These are phyloP conservation scores for Kazachstania psychrophila DNA, from an alignment of 805 yeast genomes.

Conservation along the genomic window DNA sequence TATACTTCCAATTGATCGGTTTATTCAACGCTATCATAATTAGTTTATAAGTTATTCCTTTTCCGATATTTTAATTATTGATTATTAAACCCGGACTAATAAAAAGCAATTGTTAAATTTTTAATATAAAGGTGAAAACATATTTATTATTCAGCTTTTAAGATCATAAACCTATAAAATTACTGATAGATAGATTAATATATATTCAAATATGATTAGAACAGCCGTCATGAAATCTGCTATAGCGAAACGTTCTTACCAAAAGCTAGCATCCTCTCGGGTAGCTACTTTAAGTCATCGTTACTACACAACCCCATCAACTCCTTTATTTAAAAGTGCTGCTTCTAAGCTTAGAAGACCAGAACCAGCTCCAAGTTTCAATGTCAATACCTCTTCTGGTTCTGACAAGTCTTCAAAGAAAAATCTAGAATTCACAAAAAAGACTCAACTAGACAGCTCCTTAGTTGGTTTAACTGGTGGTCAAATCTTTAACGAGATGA, in stretches of 20 bases:
- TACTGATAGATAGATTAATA: too few species aligned
- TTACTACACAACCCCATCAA: slow-evolving; percentile 19
- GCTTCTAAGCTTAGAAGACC: slow-evolving; percentile 17
- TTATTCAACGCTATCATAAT: too few species aligned
- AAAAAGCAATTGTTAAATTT: too few species aligned
- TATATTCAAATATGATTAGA: slow-evolving; percentile 18
- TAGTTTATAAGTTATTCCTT: too few species aligned
- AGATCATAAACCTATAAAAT: too few species aligned
- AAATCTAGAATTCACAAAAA: not conserved
- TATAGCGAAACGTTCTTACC: slow-evolving; percentile 12
- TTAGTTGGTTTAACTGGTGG: slow-evolving; percentile 97
- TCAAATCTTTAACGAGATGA: slow-evolving; percentile 97
- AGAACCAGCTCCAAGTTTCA: slow-evolving; percentile 32
- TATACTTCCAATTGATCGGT: too few species aligned
- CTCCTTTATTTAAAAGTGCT: slow-evolving; percentile 25
- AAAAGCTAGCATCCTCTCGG: slow-evolving; percentile 1
- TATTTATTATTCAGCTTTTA: too few species aligned
- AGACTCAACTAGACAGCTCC: slow-evolving; percentile 54
- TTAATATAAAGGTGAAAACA: too few species aligned
- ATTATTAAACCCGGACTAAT: too few species aligned
- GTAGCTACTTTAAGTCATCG: slow-evolving; percentile 5
- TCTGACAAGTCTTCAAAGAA: not conserved
- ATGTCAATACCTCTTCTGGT: slow-evolving; percentile 14
- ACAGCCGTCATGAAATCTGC: slow-evolving; percentile 13
- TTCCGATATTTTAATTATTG: too few species aligned